Evolutionary conservation across 1,284 basidiomycete genomes (phyloP).

Genomic region (Sphagnurus paluster): DNA sequence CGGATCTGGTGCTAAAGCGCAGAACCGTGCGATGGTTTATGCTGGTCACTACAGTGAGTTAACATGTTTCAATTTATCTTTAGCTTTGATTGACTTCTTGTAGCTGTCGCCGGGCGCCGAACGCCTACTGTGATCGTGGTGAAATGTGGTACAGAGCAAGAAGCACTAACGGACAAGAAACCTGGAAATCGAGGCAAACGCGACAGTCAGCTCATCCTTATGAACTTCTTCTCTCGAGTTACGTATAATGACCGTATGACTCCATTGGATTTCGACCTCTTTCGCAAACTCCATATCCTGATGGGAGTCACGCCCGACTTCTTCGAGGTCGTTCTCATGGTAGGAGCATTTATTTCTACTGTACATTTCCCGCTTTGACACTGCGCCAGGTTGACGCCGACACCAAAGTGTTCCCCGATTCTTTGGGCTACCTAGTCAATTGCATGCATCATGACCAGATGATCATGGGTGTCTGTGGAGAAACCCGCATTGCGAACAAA

Average conservation of each 20-base stretch:
- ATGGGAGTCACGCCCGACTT: conserved; percentile 99
- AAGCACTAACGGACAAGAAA: conserved; percentile 84
- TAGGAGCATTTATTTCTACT: conserved; percentile 38
- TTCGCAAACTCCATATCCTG: conserved; percentile 93
- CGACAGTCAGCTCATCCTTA: conserved; percentile 97
- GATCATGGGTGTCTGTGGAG: conserved; percentile 99
- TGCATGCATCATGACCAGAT: conserved; percentile 98
- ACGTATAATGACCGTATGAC: conserved; percentile 99
- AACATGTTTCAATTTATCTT: conserved; percentile 6
- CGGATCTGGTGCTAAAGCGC: conserved; percentile 83
- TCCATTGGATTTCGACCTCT: conserved; percentile 96
- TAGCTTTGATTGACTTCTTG: conserved; percentile 9
- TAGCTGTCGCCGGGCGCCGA: conserved; percentile 80
- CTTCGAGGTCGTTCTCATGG: conserved; percentile 98
- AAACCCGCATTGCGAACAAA: conserved; percentile 99
- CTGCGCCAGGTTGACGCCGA: conserved; percentile 90
- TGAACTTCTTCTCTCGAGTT: conserved; percentile 99
- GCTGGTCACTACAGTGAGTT: conserved; percentile 92
- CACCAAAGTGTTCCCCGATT: conserved; percentile 89
- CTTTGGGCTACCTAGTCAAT: conserved; percentile 87
- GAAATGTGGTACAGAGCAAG: conserved; percentile 91
- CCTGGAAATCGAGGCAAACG: conserved; percentile 98
- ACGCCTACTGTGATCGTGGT: conserved; percentile 96
- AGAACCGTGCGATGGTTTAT: conserved; percentile 98
- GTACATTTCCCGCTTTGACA: conserved; percentile 22